Conservation (phyloP, 495 filamentous ascomycete genomes). For the Poronia punctata region DNA sequence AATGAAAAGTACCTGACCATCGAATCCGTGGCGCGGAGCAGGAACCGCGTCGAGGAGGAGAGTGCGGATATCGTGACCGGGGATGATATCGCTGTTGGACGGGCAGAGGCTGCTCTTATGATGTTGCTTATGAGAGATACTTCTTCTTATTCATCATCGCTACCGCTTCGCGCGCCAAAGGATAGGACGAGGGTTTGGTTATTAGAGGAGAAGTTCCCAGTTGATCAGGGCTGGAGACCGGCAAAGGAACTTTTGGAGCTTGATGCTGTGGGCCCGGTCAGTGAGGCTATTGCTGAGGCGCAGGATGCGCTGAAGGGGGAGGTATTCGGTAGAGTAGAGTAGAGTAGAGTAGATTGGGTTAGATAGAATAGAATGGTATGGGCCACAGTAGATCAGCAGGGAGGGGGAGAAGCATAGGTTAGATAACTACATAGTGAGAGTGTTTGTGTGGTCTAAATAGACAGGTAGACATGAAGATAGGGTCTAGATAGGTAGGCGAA, state of each 20-base stretch:
- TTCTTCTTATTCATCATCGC: background rate
- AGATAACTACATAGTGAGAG: too few relatives aligned
- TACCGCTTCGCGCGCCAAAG: constrained; percentile 3
- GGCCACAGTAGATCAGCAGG: too few relatives aligned
- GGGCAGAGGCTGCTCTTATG: constrained; percentile 4
- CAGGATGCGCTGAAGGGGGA: constrained; percentile 1
- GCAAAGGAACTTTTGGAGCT: background rate
- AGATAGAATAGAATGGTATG: background rate
- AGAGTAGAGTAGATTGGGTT: too few relatives aligned
- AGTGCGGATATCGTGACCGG: too few relatives aligned
- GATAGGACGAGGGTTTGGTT: constrained; percentile 4
- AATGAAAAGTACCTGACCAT: constrained; percentile 4
- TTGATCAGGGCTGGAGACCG: constrained; percentile 3
- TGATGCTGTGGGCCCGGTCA: constrained; percentile 2
- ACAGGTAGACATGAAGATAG: too few relatives aligned
- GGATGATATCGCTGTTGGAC: background rate
- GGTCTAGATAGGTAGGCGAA: too few relatives aligned
- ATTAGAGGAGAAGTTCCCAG: constrained; percentile 3
- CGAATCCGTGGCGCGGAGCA: constrained; percentile 13
- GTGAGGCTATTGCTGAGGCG: background rate
- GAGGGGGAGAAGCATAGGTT: too few relatives aligned
- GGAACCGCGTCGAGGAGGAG: constrained; percentile 9
- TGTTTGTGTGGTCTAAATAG: too few relatives aligned
- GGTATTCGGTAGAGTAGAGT: background rate
- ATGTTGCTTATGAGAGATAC: constrained; percentile 4